Conservation (phyloP, 305 asterid species). For the Nicotiana rustica region DNA sequence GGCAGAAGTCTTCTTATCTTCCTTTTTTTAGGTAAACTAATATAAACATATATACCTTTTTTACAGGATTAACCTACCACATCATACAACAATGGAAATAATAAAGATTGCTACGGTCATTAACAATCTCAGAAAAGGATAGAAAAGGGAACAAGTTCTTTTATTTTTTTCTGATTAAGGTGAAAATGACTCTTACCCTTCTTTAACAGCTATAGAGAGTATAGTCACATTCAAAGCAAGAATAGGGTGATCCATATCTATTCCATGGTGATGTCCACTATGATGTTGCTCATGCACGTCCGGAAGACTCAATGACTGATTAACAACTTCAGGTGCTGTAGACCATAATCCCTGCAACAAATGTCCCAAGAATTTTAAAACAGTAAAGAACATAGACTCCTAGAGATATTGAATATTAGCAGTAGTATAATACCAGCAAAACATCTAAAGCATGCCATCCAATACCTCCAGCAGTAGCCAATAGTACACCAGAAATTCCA, state of each 20-base stretch:
- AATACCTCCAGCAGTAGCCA: slow-evolving; percentile 95
- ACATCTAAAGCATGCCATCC: slow-evolving; percentile 95
- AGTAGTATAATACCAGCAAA: slow-evolving; percentile 54
- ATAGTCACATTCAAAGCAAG: slow-evolving; percentile 86
- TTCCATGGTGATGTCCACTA: slow-evolving; percentile 75
- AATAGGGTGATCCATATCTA: slow-evolving; percentile 91
- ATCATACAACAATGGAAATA: neutral
- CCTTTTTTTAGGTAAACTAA: neutral
- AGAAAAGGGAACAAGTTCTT: slow-evolving; percentile 22
- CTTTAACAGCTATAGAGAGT: slow-evolving; percentile 86
- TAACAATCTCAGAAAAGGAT: neutral
- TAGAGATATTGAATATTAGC: neutral
- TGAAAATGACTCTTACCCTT: slow-evolving; percentile 68
- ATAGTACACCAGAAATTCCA: slow-evolving; percentile 83
- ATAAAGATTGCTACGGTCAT: neutral
- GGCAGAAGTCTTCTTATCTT: neutral
- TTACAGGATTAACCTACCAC: neutral
- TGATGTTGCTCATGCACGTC: slow-evolving; percentile 58
- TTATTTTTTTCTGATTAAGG: slow-evolving; percentile 8
- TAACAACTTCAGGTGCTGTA: slow-evolving; percentile 71
- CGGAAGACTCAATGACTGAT: slow-evolving; percentile 58
- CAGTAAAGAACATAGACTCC: slow-evolving; percentile 18
- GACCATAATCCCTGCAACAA: slow-evolving; percentile 65
- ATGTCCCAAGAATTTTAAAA: slow-evolving; percentile 29
- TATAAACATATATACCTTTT: neutral